A percentile compares a stretch with the other conserved stretches of the same genome.
Conservation (phyloP, 495 filamentous ascomycete species). For the Penicillium canariense region DNA sequence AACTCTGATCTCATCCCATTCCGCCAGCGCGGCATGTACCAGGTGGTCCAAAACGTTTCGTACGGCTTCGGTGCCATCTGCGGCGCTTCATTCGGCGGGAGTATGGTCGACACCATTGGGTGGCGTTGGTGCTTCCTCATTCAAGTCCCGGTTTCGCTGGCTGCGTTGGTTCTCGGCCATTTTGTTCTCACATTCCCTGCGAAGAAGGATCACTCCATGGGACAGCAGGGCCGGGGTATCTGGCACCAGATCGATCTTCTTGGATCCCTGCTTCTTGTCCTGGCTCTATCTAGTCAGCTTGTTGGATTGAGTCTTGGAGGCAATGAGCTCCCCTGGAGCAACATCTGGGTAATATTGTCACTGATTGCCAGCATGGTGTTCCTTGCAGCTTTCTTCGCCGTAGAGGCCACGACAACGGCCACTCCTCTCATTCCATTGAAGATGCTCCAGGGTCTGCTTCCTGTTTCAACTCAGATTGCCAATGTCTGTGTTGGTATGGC, state of each 20-base stretch:
- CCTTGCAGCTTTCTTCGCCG: slow-evolving; percentile 47
- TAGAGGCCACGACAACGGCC: slow-evolving; percentile 56
- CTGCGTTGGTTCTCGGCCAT: slow-evolving; percentile 53
- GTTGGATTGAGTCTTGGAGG: slow-evolving; percentile 60
- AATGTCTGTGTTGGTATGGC: slow-evolving; percentile 62
- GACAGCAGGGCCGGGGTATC: slow-evolving; percentile 31
- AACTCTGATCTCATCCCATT: slow-evolving; percentile 67
- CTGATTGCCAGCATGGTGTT: slow-evolving; percentile 51
- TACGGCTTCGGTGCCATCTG: slow-evolving; percentile 64
- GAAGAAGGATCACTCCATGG: slow-evolving; percentile 13
- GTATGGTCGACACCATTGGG: slow-evolving; percentile 61
- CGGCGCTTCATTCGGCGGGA: slow-evolving; percentile 64
- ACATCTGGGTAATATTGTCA: slow-evolving; percentile 51
- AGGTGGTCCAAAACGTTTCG: slow-evolving; percentile 60
- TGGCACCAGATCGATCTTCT: slow-evolving; percentile 58
- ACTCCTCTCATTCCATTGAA: slow-evolving; percentile 61
- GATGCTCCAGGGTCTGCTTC: slow-evolving; percentile 52
- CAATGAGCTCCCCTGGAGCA: slow-evolving; percentile 60
- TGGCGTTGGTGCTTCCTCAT: slow-evolving; percentile 60
- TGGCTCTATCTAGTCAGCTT: slow-evolving; percentile 56
- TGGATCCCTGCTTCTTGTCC: slow-evolving; percentile 53
- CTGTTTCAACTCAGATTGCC: slow-evolving; percentile 53
- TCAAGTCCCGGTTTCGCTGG: slow-evolving; percentile 50
- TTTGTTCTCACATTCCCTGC: slow-evolving; percentile 49
- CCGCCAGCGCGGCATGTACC: slow-evolving; percentile 61